Percentiles rank a stretch among this genome's conserved stretches.
phyloP scores from a whole-genome alignment of 2,329 filamentous ascomycete species.

The Penicillium sp. region DNA sequence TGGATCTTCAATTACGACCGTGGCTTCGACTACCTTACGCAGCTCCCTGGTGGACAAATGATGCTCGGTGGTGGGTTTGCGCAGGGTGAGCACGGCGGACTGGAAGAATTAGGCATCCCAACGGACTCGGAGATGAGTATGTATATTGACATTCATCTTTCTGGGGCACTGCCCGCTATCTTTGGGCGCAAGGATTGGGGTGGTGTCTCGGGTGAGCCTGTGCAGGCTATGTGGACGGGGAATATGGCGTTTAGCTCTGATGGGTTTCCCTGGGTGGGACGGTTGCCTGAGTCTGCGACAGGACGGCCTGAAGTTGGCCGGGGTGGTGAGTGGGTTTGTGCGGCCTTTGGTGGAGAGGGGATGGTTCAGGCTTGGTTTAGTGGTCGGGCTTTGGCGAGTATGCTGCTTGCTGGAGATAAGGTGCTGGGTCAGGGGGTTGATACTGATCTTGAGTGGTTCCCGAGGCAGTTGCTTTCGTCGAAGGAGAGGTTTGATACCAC shows the following conservation, averaged over 20 bases:
- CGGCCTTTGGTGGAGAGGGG: slow-evolving; percentile 32
- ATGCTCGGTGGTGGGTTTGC: slow-evolving; percentile 59
- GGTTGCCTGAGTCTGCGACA: slow-evolving; percentile 21
- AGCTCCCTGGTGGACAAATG: slow-evolving; percentile 49
- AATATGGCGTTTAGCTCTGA: slow-evolving; percentile 56
- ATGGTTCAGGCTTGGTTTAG: slow-evolving; percentile 36
- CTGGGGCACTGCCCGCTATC: slow-evolving; percentile 25
- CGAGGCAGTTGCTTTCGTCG: slow-evolving; percentile 30
- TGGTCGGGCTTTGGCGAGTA: slow-evolving; percentile 29
- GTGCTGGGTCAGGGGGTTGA: not conserved
- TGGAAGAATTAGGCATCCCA: slow-evolving; percentile 51
- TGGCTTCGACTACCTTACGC: slow-evolving; percentile 57
- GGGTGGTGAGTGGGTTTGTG: slow-evolving; percentile 30
- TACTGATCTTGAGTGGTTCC: slow-evolving; percentile 29
- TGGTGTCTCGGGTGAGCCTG: slow-evolving; percentile 13
- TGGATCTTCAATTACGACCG: slow-evolving; percentile 54
- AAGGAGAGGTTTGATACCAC: slow-evolving; percentile 23
- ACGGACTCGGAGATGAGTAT: slow-evolving; percentile 45
- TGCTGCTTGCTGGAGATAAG: slow-evolving; percentile 24
- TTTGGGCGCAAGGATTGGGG: slow-evolving; percentile 30
- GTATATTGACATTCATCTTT: slow-evolving; percentile 29
- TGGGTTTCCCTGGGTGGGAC: slow-evolving; percentile 55
- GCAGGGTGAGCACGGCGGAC: slow-evolving; percentile 44
- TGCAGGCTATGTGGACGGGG: slow-evolving; percentile 34
- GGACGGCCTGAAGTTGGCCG: not conserved